These are phyloP conservation scores for Brassica carinata DNA, from an alignment of 345 rosid species.

Conservation along the genomic window DNA sequence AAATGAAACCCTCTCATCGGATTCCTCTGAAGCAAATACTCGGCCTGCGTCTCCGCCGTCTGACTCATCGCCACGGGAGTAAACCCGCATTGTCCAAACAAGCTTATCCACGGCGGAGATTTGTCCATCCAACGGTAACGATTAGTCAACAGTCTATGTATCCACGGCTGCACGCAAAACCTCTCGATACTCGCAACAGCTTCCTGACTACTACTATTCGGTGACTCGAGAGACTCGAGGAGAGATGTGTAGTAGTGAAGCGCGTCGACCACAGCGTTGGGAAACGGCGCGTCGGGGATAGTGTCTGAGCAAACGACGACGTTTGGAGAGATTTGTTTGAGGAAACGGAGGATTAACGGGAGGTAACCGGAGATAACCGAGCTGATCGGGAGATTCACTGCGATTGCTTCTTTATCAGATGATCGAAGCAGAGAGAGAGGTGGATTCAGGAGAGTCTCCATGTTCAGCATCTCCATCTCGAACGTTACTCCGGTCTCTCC, in stretches of 20 bases:
- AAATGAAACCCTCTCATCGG: conserved; percentile 73
- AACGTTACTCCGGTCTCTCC: conserved; percentile 60
- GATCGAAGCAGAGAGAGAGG: conserved; percentile 44
- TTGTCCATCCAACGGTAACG: conserved; percentile 61
- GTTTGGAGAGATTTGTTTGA: conserved; percentile 79
- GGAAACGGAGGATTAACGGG: conserved; percentile 62
- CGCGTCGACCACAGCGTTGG: conserved; percentile 67
- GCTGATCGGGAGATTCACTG: conserved; percentile 71
- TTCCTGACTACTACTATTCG: conserved; percentile 32
- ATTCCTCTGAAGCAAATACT: conserved; percentile 71
- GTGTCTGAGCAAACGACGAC: conserved; percentile 75
- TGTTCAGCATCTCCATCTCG: conserved; percentile 60
- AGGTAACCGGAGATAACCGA: conserved; percentile 60
- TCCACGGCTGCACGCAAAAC: conserved; percentile 64
- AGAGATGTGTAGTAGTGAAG: conserved; percentile 59
- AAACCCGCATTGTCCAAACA: conserved; percentile 71
- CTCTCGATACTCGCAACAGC: conserved; percentile 65
- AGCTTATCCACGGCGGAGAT: conserved; percentile 65
- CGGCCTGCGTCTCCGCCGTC: conserved; percentile 83
- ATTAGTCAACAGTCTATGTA: conserved; percentile 60
- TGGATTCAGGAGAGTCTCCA: conserved; percentile 56
- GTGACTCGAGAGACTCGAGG: conserved; percentile 75
- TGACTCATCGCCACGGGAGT: conserved; percentile 62
- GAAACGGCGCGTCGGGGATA: conserved; percentile 79
- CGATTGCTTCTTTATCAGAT: conserved; percentile 60